phyloP scores from a whole-genome alignment of 2,329 filamentous ascomycete species.

The Alternaria novae-zelandiae region DNA sequence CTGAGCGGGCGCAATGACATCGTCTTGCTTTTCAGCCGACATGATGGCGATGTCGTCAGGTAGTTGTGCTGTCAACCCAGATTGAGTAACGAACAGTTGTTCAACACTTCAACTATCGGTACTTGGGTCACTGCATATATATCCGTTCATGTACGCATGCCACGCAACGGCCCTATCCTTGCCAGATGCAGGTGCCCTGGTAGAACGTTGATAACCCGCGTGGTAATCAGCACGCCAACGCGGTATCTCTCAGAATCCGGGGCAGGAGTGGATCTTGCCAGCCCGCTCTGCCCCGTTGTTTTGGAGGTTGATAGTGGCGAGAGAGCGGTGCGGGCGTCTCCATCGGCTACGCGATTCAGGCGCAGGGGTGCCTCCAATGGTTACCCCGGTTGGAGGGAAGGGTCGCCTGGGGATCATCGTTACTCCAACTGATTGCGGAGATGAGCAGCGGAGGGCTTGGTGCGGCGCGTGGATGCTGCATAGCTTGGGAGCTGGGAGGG shows the following conservation, averaged over 20 bases:
- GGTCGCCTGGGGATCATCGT: not conserved
- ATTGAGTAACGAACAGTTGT: not conserved
- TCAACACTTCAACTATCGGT: not conserved
- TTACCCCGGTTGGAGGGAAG: not conserved
- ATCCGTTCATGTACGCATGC: not conserved
- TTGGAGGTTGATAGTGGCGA: conserved; percentile 22
- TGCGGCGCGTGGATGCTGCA: not conserved
- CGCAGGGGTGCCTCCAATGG: conserved; percentile 4
- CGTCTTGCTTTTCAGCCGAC: conserved; percentile 35
- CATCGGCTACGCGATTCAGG: conserved; percentile 6
- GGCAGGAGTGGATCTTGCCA: conserved; percentile 16
- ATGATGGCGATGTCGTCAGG: conserved; percentile 13
- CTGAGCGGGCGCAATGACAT: conserved; percentile 28
- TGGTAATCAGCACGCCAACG: conserved; percentile 3
- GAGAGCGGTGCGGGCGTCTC: conserved; percentile 8
- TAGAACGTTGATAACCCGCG: conserved; percentile 2
- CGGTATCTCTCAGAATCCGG: conserved; percentile 31
- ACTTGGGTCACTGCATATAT: conserved; percentile 8
- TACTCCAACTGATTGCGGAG: not conserved
- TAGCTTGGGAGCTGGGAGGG: not conserved
- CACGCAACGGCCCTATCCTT: not conserved
- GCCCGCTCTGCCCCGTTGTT: conserved; percentile 23
- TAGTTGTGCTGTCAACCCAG: not conserved
- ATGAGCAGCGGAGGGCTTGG: not conserved
- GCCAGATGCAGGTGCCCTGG: conserved; percentile 5